Evolutionary conservation across 1,284 basidiomycete genomes (phyloP), one percentile per base, ranked within the genome.

Genomic region (Malassezia equina): DNA sequence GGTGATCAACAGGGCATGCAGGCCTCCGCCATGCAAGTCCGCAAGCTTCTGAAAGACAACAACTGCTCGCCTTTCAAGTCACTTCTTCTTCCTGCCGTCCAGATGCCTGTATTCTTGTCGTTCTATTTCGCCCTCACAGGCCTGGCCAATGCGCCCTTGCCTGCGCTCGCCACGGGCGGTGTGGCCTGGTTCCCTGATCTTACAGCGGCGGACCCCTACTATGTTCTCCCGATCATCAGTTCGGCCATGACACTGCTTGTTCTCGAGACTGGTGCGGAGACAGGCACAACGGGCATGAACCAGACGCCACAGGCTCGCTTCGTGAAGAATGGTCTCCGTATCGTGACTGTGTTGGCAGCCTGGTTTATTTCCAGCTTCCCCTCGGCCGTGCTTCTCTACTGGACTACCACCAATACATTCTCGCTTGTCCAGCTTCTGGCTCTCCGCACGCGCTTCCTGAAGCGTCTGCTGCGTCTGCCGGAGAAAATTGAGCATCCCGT

Each of bases 111-210:
- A 44, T 86, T 88, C 60, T 77, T 95, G 45, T 83, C 84, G 25
- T 79, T 90, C 78, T 98, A 95, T 80, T 84, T 90, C 62, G 89
- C 83, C 13, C 75, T 95, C 44, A 82, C 83, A 71, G 78, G 78
- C 33, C 80, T 96, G 77, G 85, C 85, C 55, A 78, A 79, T 45
- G 75, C 84, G 23, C 87, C 86, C 0, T 71, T 93, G 27, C 79
- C 80, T 41, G 85, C 86, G 73, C 76, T 96, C 64, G 80, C 82
- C 63, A 78, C 82, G 59, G 90, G 88, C 56, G 90, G 91, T 0
- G 76, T 90, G 15, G 78, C 76, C 40, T 84, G 85, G 79, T 76
- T 93, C 32, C 82, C 82, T 0, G 86, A 95, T 75, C 75, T 98
- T 56, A 88, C 88, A 0, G 72, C 80, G 1, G 74, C 83, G 3